A percentile compares a stretch with the other conserved stretches of the same genome.
phyloP scores from a whole-genome alignment of 148 eudicot species.

The Chenopodium formosanum region DNA sequence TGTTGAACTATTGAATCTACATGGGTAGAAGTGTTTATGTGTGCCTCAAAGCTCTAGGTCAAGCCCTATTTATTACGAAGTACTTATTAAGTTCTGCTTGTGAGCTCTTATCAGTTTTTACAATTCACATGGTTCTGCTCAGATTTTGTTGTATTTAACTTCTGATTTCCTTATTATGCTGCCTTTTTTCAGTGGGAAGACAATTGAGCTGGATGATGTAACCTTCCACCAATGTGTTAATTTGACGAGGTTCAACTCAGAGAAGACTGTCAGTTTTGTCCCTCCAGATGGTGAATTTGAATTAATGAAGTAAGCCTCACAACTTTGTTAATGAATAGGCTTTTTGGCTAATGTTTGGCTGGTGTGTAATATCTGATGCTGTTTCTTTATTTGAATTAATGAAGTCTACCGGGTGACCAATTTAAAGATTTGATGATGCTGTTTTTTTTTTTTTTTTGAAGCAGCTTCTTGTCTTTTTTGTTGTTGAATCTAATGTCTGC shows the following conservation, averaged over 20 bases:
- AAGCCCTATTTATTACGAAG: background rate
- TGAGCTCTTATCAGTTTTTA: constrained; percentile 8
- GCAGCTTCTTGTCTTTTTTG: background rate
- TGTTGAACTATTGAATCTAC: background rate
- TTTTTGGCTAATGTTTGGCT: constrained; percentile 3
- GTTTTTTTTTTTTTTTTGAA: background rate
- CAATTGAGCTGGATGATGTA: constrained; percentile 97
- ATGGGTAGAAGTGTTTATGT: background rate
- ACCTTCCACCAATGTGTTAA: constrained; percentile 99
- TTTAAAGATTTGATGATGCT: background rate
- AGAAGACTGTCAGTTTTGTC: constrained; percentile 98
- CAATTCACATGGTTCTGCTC: background rate
- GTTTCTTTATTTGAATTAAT: background rate
- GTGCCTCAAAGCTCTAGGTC: background rate
- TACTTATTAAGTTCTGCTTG: background rate
- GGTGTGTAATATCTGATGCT: background rate
- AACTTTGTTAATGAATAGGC: background rate
- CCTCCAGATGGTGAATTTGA: constrained; percentile 99
- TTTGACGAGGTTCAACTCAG: constrained; percentile 96
- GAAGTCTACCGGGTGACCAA: background rate
- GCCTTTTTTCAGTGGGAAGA: constrained; percentile 75
- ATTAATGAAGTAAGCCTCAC: constrained; percentile 82
- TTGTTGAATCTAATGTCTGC: background rate
- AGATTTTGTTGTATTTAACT: background rate
- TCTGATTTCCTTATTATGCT: background rate